Evolutionary conservation across 2,329 filamentous ascomycete genomes (phyloP).

Genomic region (Paraphaeosphaeria sporulosa): DNA sequence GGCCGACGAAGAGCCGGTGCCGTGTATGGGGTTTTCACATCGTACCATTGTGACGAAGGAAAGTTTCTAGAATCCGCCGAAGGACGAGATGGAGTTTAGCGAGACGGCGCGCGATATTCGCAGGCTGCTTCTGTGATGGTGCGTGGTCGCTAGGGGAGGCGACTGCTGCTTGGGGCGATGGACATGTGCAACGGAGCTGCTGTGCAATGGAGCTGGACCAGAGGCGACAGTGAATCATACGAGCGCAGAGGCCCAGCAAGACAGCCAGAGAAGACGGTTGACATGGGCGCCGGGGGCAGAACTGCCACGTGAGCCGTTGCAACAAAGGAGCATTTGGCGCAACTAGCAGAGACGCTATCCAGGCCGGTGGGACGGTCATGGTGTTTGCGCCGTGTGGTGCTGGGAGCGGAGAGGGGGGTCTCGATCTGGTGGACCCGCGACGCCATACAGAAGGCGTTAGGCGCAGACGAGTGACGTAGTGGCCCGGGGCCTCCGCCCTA

Average conservation of each 20-base stretch:
- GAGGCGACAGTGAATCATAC: background rate
- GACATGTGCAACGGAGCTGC: background rate
- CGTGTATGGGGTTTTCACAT: background rate
- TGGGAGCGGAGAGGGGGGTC: background rate
- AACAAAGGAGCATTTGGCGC: background rate
- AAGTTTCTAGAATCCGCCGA: background rate
- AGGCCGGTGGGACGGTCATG: background rate
- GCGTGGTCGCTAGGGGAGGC: background rate
- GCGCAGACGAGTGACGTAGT: constrained; percentile 2
- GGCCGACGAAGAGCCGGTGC: background rate
- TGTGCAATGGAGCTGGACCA: background rate
- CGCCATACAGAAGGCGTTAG: too few relatives aligned
- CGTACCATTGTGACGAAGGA: background rate
- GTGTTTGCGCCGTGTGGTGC: background rate
- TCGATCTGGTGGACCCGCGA: background rate
- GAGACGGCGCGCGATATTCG: background rate
- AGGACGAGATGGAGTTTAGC: background rate
- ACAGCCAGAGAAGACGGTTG: background rate
- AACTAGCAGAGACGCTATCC: background rate
- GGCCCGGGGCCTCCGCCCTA: background rate
- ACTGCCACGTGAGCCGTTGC: background rate
- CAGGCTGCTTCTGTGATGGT: background rate
- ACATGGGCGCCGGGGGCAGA: background rate
- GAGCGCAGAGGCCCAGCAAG: background rate
- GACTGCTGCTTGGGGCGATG: background rate